phyloP scores from a whole-genome alignment of 306 rosid species.

The Castanea mollissima region DNA sequence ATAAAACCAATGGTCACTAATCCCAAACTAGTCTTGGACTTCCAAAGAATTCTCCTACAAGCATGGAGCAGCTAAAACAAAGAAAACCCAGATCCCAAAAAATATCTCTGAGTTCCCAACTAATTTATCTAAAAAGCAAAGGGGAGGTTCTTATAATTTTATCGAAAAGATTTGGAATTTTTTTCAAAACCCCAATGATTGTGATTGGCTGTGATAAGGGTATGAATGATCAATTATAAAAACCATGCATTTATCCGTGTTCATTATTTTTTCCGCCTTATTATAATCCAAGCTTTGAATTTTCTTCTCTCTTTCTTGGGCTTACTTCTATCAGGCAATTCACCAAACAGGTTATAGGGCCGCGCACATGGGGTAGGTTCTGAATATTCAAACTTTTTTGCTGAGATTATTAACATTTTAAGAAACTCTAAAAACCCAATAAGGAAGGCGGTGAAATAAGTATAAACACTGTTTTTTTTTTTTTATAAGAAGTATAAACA shows the following conservation, averaged over 20 bases:
- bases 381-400: background rate
- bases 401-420: slow-evolving; percentile 1
- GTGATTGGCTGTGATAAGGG: slow-evolving; percentile 30
- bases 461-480: no score
- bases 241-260: slow-evolving; percentile 26
- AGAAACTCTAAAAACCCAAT: background rate
- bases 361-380: slow-evolving; percentile 47
- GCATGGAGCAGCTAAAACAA: background rate
- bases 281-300: slow-evolving; percentile 23
- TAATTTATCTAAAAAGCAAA: background rate
- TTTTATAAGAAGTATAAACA: background rate
- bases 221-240: slow-evolving; percentile 5
- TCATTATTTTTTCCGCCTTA: background rate
- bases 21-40: slow-evolving; percentile 30
- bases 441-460: background rate
- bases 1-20: slow-evolving; percentile 24
- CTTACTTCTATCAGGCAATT: slow-evolving; percentile 20
- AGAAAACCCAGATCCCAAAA: slow-evolving; percentile 22
- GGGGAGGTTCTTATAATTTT: background rate
- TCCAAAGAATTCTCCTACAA: slow-evolving; percentile 4
- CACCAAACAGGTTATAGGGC: slow-evolving; percentile 25
- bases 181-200: slow-evolving; percentile 31
- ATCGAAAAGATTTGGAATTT: slow-evolving; percentile 23
- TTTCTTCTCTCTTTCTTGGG: slow-evolving; percentile 5
- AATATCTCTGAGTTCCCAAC: slow-evolving; percentile 6